Percentiles rank a stretch among this genome's conserved stretches.
Evolutionary conservation across 495 filamentous ascomycete genomes (phyloP).

Genomic region (Pseudotulostoma volvatum): DNA sequence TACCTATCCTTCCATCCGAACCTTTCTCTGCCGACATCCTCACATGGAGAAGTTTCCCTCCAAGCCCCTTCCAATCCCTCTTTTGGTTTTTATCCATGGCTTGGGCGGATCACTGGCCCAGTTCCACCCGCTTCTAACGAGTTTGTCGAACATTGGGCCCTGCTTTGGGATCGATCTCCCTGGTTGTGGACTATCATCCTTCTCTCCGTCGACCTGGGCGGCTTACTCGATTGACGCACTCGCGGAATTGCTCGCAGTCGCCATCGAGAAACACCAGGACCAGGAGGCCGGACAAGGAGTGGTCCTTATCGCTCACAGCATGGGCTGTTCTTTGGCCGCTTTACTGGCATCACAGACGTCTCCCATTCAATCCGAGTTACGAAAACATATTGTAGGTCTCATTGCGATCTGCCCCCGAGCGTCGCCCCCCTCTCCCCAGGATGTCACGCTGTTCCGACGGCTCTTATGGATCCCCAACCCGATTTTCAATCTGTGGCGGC

Average conservation of each 20-base stretch:
- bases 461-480: constrained; percentile 49
- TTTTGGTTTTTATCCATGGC: constrained; percentile 83
- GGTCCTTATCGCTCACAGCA: constrained; percentile 71
- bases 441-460: constrained; percentile 33
- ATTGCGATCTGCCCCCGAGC: constrained; percentile 67
- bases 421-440: constrained; percentile 37
- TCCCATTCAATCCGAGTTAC: constrained; percentile 27
- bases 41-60: constrained; percentile 62
- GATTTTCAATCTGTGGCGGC: constrained; percentile 61
- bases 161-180: constrained; percentile 83
- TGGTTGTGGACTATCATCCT: constrained; percentile 67
- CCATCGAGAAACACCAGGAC: constrained; percentile 57
- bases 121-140: constrained; percentile 67
- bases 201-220: constrained; percentile 52
- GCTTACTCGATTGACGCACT: constrained; percentile 67
- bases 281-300: constrained; percentile 51
- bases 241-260: constrained; percentile 50
- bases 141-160: constrained; percentile 69
- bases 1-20: constrained; percentile 61
- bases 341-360: constrained; percentile 50
- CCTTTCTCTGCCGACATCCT: constrained; percentile 69
- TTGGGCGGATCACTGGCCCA: constrained; percentile 80
- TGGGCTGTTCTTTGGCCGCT: constrained; percentile 68
- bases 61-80: constrained; percentile 54
- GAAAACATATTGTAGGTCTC: constrained; percentile 53